A percentile compares a stretch with the other conserved stretches of the same genome.
Evolutionary conservation across 2,329 filamentous ascomycete species (phyloP).

Genomic region (Ilyonectria robusta): DNA sequence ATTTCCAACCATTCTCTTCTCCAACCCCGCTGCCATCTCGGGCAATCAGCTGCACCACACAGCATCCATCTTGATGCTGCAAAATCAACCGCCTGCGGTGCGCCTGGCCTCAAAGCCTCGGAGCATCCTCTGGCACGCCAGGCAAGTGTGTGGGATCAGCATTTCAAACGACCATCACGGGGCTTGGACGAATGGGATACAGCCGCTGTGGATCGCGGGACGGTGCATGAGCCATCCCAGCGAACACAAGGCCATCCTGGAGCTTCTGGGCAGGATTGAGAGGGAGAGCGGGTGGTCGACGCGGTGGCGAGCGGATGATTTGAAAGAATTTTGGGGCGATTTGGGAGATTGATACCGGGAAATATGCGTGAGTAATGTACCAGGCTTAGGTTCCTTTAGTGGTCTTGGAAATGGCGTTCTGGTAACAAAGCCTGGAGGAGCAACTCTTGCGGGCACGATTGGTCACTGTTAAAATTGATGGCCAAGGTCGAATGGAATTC

Average conservation of each 20-base stretch:
- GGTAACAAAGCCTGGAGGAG: not conserved
- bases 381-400: not conserved
- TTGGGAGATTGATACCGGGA: conserved; percentile 38
- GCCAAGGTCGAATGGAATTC: not conserved
- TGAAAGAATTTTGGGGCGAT: conserved; percentile 67
- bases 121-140: conserved; percentile 65
- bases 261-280: conserved; percentile 64
- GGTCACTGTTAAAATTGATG: not conserved
- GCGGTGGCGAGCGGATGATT: conserved; percentile 65
- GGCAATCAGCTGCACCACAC: conserved; percentile 70
- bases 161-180: conserved; percentile 66
- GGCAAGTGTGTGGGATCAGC: conserved; percentile 67
- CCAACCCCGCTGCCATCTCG: conserved; percentile 66
- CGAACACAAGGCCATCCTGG: conserved; percentile 60
- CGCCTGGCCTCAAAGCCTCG: conserved; percentile 57
- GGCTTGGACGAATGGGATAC: conserved; percentile 68
- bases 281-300: conserved; percentile 67
- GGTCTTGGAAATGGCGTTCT: not conserved
- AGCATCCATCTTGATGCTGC: conserved; percentile 65
- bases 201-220: conserved; percentile 68
- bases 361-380: not conserved
- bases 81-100: conserved; percentile 58
- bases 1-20: conserved; percentile 66
- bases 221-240: conserved; percentile 63
- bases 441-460: not conserved